Conservation (phyloP, 768 basidiomycete genomes). For the Pisolithus albus region DNA sequence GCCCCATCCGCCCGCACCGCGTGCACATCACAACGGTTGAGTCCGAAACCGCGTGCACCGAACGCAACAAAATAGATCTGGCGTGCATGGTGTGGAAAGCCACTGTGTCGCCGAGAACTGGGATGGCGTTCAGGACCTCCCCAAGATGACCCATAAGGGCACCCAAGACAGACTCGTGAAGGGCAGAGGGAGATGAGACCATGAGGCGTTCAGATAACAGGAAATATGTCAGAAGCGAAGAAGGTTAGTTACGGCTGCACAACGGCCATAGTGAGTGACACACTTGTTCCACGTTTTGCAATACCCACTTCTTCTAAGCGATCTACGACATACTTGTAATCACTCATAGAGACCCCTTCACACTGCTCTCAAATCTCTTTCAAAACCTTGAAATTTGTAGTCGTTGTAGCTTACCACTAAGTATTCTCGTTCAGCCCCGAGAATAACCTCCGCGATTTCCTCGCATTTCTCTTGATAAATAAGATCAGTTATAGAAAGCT, state of each 20-base stretch:
- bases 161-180: neutral
- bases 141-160: neutral
- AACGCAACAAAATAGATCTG: too few relatives aligned
- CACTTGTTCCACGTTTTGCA: neutral
- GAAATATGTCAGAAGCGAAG: neutral
- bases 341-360: neutral
- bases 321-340: neutral
- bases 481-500: neutral
- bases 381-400: neutral
- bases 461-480: neutral
- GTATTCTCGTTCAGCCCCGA: neutral
- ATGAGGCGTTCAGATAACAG: neutral
- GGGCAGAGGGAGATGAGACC: neutral
- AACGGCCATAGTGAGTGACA: neutral
- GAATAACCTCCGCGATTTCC: neutral
- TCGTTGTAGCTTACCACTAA: neutral
- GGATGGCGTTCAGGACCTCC: neutral
- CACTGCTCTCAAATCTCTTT: neutral
- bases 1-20: too few relatives aligned
- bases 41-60: too few relatives aligned
- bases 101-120: neutral
- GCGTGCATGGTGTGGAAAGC: too few relatives aligned
- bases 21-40: too few relatives aligned
- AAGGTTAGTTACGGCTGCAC: neutral
- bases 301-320: neutral